Percentiles rank a stretch among this genome's conserved stretches.
These are phyloP conservation scores for Collybia mongolica DNA, from an alignment of 768 basidiomycete genomes.

Conservation along the genomic window DNA sequence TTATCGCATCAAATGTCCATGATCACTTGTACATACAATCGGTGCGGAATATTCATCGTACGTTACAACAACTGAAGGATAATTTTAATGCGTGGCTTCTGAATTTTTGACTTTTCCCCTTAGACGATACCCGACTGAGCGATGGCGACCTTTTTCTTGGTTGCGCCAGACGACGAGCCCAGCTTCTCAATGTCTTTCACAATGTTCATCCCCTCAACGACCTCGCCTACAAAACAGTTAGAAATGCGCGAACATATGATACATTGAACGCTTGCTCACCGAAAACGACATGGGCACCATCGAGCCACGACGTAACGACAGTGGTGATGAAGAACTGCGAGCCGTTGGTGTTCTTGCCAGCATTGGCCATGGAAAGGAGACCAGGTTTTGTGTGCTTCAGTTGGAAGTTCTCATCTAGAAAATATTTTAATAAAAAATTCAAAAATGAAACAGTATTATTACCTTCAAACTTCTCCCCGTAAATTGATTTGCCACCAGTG, in stretches of 20 bases:
- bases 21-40: no score
- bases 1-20: neutral
- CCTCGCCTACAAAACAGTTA: slow-evolving; percentile 44
- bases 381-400: slow-evolving; percentile 71
- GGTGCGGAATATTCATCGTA: slow-evolving; percentile 4
- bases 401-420: slow-evolving; percentile 80
- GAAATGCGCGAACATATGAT: neutral
- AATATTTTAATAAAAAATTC: slow-evolving; percentile 2
- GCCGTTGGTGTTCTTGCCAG: slow-evolving; percentile 81
- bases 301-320: slow-evolving; percentile 73
- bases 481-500: slow-evolving; percentile 81
- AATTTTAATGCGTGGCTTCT: neutral
- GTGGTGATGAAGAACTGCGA: slow-evolving; percentile 92
- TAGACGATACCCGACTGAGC: slow-evolving; percentile 49
- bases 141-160: slow-evolving; percentile 51
- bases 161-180: slow-evolving; percentile 38
- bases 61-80: slow-evolving; percentile 9
- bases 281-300: slow-evolving; percentile 85
- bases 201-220: slow-evolving; percentile 61
- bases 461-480: slow-evolving; percentile 65
- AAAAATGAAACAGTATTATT: slow-evolving; percentile 1
- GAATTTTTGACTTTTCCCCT: slow-evolving; percentile 4
- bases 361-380: slow-evolving; percentile 79
- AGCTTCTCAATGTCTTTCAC: slow-evolving; percentile 42
- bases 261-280: slow-evolving; percentile 39